phyloP scores from a whole-genome alignment of 2,329 filamentous ascomycete genomes.

The Aspergillus sp. region DNA sequence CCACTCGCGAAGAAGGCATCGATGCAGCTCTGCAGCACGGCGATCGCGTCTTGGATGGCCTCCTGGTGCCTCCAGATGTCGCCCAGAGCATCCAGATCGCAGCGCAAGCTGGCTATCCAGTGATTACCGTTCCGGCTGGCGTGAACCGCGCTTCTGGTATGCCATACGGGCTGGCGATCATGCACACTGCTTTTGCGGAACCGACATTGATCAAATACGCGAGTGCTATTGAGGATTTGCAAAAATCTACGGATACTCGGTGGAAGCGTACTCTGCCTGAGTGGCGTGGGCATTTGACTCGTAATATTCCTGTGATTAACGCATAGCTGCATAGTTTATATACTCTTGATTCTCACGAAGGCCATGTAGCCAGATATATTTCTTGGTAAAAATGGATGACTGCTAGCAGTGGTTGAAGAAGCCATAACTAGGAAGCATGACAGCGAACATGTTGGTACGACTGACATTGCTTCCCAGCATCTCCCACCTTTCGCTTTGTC shows the following conservation, averaged over 20 bases:
- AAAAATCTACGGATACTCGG: conserved; percentile 36
- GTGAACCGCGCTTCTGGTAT: conserved; percentile 49
- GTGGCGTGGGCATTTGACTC: conserved; percentile 47
- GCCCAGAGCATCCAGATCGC: conserved; percentile 63
- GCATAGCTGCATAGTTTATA: not conserved
- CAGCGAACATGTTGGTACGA: too few species aligned
- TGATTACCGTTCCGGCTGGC: conserved; percentile 62
- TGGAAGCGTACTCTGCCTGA: conserved; percentile 46
- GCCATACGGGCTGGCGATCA: conserved; percentile 55
- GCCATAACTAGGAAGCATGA: too few species aligned
- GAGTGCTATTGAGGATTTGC: conserved; percentile 58
- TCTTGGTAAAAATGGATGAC: too few species aligned
- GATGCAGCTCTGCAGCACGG: conserved; percentile 55
- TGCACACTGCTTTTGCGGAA: conserved; percentile 58
- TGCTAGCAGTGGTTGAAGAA: too few species aligned
- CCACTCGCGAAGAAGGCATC: conserved; percentile 59
- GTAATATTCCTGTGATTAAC: conserved; percentile 29
- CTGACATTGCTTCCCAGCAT: too few species aligned
- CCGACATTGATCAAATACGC: conserved; percentile 52
- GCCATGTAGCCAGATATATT: too few species aligned
- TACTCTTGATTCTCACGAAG: too few species aligned
- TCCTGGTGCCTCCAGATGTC: conserved; percentile 63
- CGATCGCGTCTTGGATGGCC: conserved; percentile 47
- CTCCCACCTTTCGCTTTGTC: not conserved
- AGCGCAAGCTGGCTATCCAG: conserved; percentile 68